Base-by-base conservation (phyloP, 164 flowering plant genomes). In the Vitis rotundifolia region DNA sequence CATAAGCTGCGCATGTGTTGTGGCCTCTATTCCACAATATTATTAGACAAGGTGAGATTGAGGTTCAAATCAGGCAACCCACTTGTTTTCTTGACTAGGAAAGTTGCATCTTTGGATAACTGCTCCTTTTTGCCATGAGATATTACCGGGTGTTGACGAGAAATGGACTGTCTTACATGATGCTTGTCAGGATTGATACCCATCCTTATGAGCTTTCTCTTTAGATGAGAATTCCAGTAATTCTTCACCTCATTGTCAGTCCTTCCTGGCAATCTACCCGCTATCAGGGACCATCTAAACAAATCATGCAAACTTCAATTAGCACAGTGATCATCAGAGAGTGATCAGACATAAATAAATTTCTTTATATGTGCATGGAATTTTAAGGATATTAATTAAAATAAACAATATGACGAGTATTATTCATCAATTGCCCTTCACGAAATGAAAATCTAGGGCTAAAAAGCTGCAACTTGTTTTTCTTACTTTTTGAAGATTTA, bases 201-300 rank as follows among this genome's bases (percentile, higher is more conserved):
- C 48, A 9, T 61, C 53, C 28, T 6, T 26, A 62, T 37, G 10
- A 73, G 56, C 22, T 73, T 73, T 15, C 29, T 68, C 31, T 19
- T 73, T 13, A 73, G 11, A 31, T 73, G 76, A 14, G 76, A 44
- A 56, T 73, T 68, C 76, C 76, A 73, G 18, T 73, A 73, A 28
- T 68, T 73, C 71, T 73, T 73, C 56, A 73, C 71, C 13, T 73
- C 76, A 52, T 68, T 73, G 50, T 73, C 76, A 1, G 71, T 73
- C 49, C 76, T 37, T 61, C 76, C 76, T 1, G 77, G 72, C 28
- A 74, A 68, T 54, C 77, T 74, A 49, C 72, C 77, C 0, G 77
- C 77, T 18, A 74, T 74, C 19, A 74, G 50, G 6, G 77, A 74
- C 77, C 77, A 74, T 64, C 77, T 74, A 51, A 9, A 47, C 28